Conservation (phyloP, 768 basidiomycete species). For the Mycena maculata region DNA sequence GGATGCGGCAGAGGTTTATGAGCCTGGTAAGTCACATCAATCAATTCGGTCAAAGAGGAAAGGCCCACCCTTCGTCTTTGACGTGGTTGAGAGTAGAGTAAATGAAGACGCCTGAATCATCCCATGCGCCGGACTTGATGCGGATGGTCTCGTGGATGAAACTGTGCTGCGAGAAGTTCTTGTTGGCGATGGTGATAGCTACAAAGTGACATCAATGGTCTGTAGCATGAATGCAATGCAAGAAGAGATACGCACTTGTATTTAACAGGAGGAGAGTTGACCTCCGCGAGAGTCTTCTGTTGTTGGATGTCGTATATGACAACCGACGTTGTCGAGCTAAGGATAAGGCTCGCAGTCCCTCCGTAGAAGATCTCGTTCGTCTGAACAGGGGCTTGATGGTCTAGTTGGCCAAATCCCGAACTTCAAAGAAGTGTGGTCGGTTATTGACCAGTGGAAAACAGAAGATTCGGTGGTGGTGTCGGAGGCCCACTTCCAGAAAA, state of each 20-base stretch:
- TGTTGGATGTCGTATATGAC: constrained; percentile 98
- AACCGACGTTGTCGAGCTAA: constrained; percentile 88
- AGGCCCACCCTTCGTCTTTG: constrained; percentile 95
- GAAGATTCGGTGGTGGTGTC: too few species aligned
- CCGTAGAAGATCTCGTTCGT: constrained; percentile 99
- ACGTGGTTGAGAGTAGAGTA: constrained; percentile 99
- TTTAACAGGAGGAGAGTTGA: constrained; percentile 97
- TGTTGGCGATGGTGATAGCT: constrained; percentile 99
- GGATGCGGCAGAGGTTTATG: too few species aligned
- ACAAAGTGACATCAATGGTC: constrained; percentile 21
- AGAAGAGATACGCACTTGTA: constrained; percentile 81
- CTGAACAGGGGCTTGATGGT: constrained; percentile 92
- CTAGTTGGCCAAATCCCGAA: constrained; percentile 93
- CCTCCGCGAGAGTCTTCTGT: constrained; percentile 91
- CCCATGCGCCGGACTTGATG: constrained; percentile 99
- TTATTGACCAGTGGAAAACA: too few species aligned
- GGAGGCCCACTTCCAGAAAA: too few species aligned
- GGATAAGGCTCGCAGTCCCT: constrained; percentile 92
- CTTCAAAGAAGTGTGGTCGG: too few species aligned
- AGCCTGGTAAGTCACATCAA: too few species aligned
- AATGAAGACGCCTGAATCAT: constrained; percentile 95
- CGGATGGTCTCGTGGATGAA: constrained; percentile 98
- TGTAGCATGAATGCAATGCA: constrained; percentile 31
- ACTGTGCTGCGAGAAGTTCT: constrained; percentile 89
- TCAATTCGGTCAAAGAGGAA: too few species aligned